Conservation (phyloP, 2,329 filamentous ascomycete genomes). For the Verticillium isaacii region DNA sequence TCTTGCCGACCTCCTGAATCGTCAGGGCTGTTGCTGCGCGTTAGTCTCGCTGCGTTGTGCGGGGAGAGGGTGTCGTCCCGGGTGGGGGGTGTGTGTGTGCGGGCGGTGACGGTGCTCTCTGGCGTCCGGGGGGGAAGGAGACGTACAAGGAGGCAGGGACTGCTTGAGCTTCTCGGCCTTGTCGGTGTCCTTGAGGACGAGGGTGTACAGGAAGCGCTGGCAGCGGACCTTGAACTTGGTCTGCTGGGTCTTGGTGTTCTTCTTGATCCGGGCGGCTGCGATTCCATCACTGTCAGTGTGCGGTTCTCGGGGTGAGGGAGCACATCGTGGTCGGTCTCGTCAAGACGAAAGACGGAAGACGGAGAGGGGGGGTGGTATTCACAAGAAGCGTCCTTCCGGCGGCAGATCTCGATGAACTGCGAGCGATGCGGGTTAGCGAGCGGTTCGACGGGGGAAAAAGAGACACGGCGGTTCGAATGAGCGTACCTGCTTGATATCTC, state of each 20-base stretch:
- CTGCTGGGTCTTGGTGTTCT: slow-evolving; percentile 83
- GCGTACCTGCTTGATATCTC: slow-evolving; percentile 85
- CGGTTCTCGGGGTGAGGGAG: background rate
- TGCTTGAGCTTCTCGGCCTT: slow-evolving; percentile 99
- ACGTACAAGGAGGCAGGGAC: slow-evolving; percentile 92
- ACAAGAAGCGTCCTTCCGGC: slow-evolving; percentile 99
- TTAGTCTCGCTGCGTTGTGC: slow-evolving; percentile 1
- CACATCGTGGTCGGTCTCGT: slow-evolving; percentile 8
- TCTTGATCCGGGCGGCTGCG: slow-evolving; percentile 87
- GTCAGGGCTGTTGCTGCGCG: slow-evolving; percentile 34
- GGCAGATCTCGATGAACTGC: slow-evolving; percentile 99
- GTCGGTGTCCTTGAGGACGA: slow-evolving; percentile 96
- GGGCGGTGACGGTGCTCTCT: background rate
- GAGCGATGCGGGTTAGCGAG: slow-evolving; percentile 18
- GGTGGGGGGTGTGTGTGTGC: background rate
- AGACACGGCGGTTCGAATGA: slow-evolving; percentile 3
- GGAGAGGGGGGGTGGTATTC: slow-evolving; percentile 41
- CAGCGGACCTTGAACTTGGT: slow-evolving; percentile 99
- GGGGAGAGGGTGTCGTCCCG: background rate
- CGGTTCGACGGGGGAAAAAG: background rate
- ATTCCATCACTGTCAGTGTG: slow-evolving; percentile 15
- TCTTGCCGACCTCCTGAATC: slow-evolving; percentile 51
- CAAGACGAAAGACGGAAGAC: slow-evolving; percentile 1
- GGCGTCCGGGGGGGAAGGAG: background rate
- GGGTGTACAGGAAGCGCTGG: slow-evolving; percentile 92